These are phyloP conservation scores for Wickerhamiella galacta DNA, from an alignment of 805 yeast species.

Conservation along the genomic window DNA sequence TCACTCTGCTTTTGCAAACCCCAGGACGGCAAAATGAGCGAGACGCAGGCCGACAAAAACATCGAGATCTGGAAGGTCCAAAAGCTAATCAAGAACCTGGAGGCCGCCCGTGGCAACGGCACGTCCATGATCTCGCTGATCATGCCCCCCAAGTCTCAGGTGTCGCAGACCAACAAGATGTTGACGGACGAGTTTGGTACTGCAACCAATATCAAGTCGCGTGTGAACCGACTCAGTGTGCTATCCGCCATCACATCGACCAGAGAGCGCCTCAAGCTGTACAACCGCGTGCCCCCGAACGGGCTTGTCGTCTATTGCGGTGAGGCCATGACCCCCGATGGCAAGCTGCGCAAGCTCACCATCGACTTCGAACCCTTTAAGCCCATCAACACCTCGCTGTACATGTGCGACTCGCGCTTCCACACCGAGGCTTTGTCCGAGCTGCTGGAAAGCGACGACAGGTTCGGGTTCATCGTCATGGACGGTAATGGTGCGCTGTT, in stretches of 20 bases:
- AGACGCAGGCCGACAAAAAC: constrained; percentile 82
- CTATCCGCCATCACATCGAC: constrained; percentile 95
- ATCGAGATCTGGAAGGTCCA: constrained; percentile 98
- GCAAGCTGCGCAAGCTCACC: constrained; percentile 90
- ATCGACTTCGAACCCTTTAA: constrained; percentile 98
- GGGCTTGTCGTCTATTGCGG: constrained; percentile 97
- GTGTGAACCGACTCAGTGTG: constrained; percentile 92
- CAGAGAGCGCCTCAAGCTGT: constrained; percentile 86
- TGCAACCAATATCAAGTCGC: constrained; percentile 92
- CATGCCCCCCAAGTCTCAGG: constrained; percentile 90
- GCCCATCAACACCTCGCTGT: constrained; percentile 93
- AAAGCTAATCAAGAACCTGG: constrained; percentile 74
- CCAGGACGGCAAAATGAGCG: constrained; percentile 15
- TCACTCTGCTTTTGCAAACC: too few relatives aligned
- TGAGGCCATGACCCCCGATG: constrained; percentile 92
- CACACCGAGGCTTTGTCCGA: constrained; percentile 95
- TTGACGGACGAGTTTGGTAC: constrained; percentile 98
- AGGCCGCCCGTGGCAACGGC: constrained; percentile 93
- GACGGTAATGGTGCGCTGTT: constrained; percentile 98
- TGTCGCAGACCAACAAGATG: constrained; percentile 74
- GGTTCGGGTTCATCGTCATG: constrained; percentile 96
- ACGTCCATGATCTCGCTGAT: constrained; percentile 96
- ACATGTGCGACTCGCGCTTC: constrained; percentile 93
- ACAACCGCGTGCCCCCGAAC: constrained; percentile 78
- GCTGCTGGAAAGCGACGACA: constrained; percentile 84